phyloP scores from a whole-genome alignment of 1,139 yeast species.

The Protomyces pachydermus region DNA sequence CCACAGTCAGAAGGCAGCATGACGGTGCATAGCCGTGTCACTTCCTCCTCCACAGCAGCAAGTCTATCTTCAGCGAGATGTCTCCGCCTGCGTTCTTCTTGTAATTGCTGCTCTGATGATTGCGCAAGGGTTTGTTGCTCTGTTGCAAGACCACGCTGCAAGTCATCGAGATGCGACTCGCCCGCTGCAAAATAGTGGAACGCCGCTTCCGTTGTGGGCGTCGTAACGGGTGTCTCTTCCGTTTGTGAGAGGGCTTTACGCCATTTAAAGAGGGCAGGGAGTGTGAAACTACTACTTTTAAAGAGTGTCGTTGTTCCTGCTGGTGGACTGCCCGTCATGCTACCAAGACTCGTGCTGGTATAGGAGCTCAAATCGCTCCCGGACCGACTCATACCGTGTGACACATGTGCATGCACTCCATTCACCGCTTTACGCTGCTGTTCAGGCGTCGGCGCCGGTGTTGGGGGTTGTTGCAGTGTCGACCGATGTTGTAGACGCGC shows the following conservation, averaged over 20 bases:
- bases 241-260: neutral
- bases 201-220: neutral
- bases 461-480: neutral
- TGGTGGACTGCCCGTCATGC: neutral
- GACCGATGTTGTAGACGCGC: neutral
- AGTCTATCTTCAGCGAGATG: conserved; percentile 21
- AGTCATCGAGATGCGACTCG: neutral
- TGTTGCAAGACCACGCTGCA: neutral
- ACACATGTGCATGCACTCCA: neutral
- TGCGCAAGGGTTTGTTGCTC: neutral
- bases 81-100: conserved; percentile 16
- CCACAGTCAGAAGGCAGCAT: conserved; percentile 18
- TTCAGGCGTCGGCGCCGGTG: conserved; percentile 7
- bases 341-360: neutral
- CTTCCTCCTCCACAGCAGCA: conserved; percentile 16
- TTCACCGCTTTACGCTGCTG: neutral
- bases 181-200: neutral
- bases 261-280: neutral
- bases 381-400: conserved; percentile 7
- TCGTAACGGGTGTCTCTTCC: neutral
- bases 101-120: conserved; percentile 1
- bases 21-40: conserved; percentile 15
- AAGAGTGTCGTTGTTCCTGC: neutral
- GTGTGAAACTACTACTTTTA: neutral
- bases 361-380: conserved; percentile 16